Evolutionary conservation across 768 basidiomycete genomes (phyloP), one percentile per base, ranked within the genome.

Genomic region (Chiua virens): DNA sequence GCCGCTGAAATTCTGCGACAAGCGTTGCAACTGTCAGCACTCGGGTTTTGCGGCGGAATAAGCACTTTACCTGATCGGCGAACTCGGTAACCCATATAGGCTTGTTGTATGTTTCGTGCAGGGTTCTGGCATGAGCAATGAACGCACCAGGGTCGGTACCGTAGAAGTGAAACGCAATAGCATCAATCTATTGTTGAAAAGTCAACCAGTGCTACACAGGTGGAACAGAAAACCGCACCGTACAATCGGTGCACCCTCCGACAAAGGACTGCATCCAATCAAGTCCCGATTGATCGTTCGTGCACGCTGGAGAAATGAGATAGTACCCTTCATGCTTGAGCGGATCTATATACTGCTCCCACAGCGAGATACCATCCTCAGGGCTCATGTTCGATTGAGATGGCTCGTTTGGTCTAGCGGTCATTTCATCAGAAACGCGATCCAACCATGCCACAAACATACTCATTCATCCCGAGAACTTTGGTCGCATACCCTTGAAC

Each of bases 401-500:
- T 0, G 51, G 15, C 55, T 86, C 76, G 57, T 94, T 84, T 34
- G 89, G 89, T 67, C 92, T 93, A 57, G 8, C 7, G 21, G 30
- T 11, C 2, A 10, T 35, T 9, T 18, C 11, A 13, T 65, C 47
- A 49, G 23, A 9, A 21, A 18, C 11, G 34, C 8, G 32, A 21
- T 21, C 47, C 49, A 30, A 56, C 42, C 40, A 36, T 37, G 15
- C 20, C 38, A 9, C n/a, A 2, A 43, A 59, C 82, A 18, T 60
- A 92, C 92, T 92, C 92, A 64, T 95, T 96, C 70, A 81, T 75
- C 44, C 84, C 87, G n/a, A 91, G 59, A 42, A 80, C 80, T 49
- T 69, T 67, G 20, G 72, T 68, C 34, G 85, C 79, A 59, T 86
- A 82, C 35, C 81, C 82, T 15, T 65, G 55, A 42, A 75, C 69